Evolutionary conservation across 192 early-diverging fungal species (phyloP).

Genomic region (Coemansia sp.): DNA sequence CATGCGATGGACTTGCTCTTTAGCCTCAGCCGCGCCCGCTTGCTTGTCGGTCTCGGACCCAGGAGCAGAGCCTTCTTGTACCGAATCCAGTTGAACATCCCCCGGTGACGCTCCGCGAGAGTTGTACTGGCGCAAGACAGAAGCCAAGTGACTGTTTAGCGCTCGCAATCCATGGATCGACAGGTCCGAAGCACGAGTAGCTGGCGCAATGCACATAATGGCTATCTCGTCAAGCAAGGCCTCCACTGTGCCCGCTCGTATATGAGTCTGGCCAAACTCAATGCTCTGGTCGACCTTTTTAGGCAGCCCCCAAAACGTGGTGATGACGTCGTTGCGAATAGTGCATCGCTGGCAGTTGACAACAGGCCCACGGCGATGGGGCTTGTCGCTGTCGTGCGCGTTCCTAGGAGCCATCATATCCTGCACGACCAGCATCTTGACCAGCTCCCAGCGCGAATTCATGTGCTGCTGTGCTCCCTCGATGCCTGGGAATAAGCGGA

Average conservation of each 20-base stretch:
- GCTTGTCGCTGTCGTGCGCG: slow-evolving; percentile 25
- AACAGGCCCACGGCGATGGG: slow-evolving; percentile 44
- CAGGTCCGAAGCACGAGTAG: slow-evolving; percentile 17
- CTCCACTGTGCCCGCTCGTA: slow-evolving; percentile 44
- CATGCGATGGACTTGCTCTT: slow-evolving; percentile 30
- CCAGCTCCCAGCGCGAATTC: slow-evolving; percentile 57
- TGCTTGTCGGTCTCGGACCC: neutral
- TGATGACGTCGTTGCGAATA: slow-evolving; percentile 52
- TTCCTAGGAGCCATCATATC: slow-evolving; percentile 23
- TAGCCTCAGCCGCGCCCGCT: slow-evolving; percentile 5
- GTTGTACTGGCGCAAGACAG: slow-evolving; percentile 24
- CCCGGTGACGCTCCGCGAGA: neutral
- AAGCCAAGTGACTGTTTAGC: slow-evolving; percentile 33
- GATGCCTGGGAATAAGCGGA: slow-evolving; percentile 44
- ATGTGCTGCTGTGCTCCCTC: slow-evolving; percentile 45
- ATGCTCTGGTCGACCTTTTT: slow-evolving; percentile 51
- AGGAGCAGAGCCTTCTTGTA: neutral
- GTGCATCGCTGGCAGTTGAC: slow-evolving; percentile 47
- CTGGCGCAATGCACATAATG: slow-evolving; percentile 36
- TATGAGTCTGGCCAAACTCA: slow-evolving; percentile 41
- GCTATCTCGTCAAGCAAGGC: slow-evolving; percentile 47
- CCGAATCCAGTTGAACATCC: neutral
- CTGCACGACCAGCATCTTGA: slow-evolving; percentile 53
- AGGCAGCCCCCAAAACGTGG: slow-evolving; percentile 55
- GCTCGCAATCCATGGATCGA: slow-evolving; percentile 33